Percentiles rank a stretch among this genome's conserved stretches.
Conservation (phyloP, 2,329 filamentous ascomycete genomes). For the Pseudopyricularia javanii region DNA sequence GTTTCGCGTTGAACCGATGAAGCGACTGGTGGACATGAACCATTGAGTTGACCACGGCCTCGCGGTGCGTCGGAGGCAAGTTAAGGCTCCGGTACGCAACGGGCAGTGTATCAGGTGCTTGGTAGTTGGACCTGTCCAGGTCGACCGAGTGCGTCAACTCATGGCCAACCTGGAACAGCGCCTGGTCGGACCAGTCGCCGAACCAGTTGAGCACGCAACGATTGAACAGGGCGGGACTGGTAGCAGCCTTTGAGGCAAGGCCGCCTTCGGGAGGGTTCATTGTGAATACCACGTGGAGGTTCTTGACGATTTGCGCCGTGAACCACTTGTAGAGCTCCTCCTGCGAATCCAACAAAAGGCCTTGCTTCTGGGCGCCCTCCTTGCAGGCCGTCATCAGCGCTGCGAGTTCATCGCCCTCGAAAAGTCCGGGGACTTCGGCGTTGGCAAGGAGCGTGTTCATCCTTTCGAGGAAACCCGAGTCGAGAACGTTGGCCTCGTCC, state of each 20-base stretch:
- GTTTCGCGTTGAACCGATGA: slow-evolving; percentile 74
- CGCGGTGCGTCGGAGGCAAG: slow-evolving; percentile 79
- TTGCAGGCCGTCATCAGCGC: slow-evolving; percentile 99
- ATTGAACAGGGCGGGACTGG: slow-evolving; percentile 97
- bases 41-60: slow-evolving; percentile 94
- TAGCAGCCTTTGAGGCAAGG: slow-evolving; percentile 89
- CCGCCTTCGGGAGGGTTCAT: slow-evolving; percentile 99
- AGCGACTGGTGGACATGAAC: slow-evolving; percentile 97
- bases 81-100: slow-evolving; percentile 79
- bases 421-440: slow-evolving; percentile 96
- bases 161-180: slow-evolving; percentile 91
- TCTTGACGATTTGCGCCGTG: slow-evolving; percentile 97
- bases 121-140: slow-evolving; percentile 76
- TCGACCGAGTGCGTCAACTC: slow-evolving; percentile 96
- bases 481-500: slow-evolving; percentile 97
- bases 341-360: slow-evolving; percentile 86
- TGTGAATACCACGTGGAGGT: slow-evolving; percentile 96
- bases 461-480: slow-evolving; percentile 95
- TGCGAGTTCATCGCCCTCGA: slow-evolving; percentile 97
- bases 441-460: slow-evolving; percentile 99
- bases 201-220: slow-evolving; percentile 99
- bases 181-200: slow-evolving; percentile 98
- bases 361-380: slow-evolving; percentile 93
- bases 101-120: slow-evolving; percentile 80
- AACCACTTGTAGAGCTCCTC: slow-evolving; percentile 99